Base-by-base conservation (phyloP, 176 grass and related monocot species). In the Aegilops sharonensis region DNA sequence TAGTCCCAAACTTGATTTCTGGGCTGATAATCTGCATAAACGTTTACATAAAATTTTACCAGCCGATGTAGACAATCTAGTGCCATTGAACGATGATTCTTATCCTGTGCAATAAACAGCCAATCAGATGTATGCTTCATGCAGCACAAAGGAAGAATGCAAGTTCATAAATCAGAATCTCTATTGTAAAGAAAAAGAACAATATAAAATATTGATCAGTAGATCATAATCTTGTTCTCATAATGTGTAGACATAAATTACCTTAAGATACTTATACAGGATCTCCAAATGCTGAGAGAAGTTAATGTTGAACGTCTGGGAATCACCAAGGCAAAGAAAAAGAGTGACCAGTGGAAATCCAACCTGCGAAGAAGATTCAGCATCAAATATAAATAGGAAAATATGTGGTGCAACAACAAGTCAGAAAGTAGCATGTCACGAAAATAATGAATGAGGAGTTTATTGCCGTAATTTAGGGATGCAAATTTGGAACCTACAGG, bases 31-130 rank as follows among this genome's bases (percentile, higher is more conserved):
- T 89, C 85, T 34, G 97, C 93, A 70, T 98, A 95, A 81, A 94
- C 92, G 92, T 98, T 95, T 87, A 98, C 83, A 84, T 98, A 98
- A 85, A 98, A 95, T 85, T 95, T 98, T 57, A 98, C 97, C 45
- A 98, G 79, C 11, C 97, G 92, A 64, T 98, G 97, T 73, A 98
- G 94, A 85, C 97, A 98, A 86, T 98, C 97, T 65, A 98, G 88
- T 85, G 94, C 92, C 97, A 98, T 98, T 54, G 97, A 98, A 15
- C 97, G 93, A 79, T 95, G 97, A 89, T 94, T 98, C 88, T 98
- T 98, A 56, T 98, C 97, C 94, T 97, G 94, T 81, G 78, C 50
- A 24, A 90, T 32, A 87, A 80, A 75, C 13, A 29, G 56, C 29
- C 52, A 79, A 78, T 84, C 31, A 88, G 50, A 81, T 77, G 43